Evolutionary conservation across 306 rosid species (phyloP).

Genomic region (Inga oerstediana): DNA sequence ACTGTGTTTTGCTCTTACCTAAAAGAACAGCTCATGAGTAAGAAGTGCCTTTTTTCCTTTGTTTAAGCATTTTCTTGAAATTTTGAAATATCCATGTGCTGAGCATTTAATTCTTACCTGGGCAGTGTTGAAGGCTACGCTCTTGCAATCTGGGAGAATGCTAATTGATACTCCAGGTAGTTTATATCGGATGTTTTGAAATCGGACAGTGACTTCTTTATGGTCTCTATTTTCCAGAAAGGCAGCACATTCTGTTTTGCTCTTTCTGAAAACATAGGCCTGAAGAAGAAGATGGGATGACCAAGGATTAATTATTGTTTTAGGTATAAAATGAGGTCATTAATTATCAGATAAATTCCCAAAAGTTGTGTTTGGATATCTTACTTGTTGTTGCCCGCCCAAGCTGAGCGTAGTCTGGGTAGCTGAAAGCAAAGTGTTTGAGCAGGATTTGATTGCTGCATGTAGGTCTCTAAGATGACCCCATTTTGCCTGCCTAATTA

Average conservation of each 20-base stretch:
- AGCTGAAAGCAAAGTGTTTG: conserved; percentile 52
- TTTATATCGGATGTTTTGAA: conserved; percentile 29
- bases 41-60: neutral
- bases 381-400: conserved; percentile 45
- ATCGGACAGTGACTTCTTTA: conserved; percentile 19
- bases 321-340: neutral
- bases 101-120: conserved; percentile 41
- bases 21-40: conserved; percentile 20
- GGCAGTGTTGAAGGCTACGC: conserved; percentile 49
- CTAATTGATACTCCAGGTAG: conserved; percentile 50
- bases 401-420: conserved; percentile 31
- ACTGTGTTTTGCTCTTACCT: conserved; percentile 38
- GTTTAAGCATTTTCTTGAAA: neutral
- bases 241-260: conserved; percentile 48
- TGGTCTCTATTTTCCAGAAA: conserved; percentile 49
- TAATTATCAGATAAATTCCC: neutral
- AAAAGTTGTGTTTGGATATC: conserved; percentile 2
- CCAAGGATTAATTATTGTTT: conserved; percentile 14
- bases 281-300: conserved; percentile 24
- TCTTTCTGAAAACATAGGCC: conserved; percentile 51
- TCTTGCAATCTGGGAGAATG: conserved; percentile 56
- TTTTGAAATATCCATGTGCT: neutral
- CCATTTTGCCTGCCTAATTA: conserved; percentile 69
- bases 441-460: conserved; percentile 61
- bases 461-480: conserved; percentile 79